Percentiles rank a stretch among this genome's conserved stretches.
Conservation (phyloP, 1,139 yeast genomes). For the Yamadazyma dushanensis region DNA sequence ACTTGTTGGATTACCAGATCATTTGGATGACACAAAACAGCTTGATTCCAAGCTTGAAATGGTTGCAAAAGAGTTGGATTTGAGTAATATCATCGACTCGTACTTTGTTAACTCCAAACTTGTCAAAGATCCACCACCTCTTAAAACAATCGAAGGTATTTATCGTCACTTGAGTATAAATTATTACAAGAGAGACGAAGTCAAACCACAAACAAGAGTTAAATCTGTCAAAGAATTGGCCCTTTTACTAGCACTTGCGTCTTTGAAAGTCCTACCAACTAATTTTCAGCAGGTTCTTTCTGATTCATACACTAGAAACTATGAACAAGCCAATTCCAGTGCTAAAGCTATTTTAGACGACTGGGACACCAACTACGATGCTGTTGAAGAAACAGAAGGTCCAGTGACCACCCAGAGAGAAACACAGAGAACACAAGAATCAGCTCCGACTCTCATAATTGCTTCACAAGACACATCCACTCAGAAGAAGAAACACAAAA, state of each 20-base stretch:
- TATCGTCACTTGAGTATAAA: slow-evolving; percentile 9
- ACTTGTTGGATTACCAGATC: slow-evolving; percentile 10
- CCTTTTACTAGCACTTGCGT: slow-evolving; percentile 24
- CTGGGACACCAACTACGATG: slow-evolving; percentile 24
- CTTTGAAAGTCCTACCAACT: slow-evolving; percentile 24
- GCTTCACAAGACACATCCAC: slow-evolving; percentile 20
- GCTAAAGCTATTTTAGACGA: slow-evolving; percentile 24
- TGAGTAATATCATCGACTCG: slow-evolving; percentile 10
- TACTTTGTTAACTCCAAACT: slow-evolving; percentile 6
- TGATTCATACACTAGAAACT: slow-evolving; percentile 13
- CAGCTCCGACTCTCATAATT: slow-evolving; percentile 24
- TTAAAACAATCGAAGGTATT: slow-evolving; percentile 10
- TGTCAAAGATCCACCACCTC: slow-evolving; percentile 5
- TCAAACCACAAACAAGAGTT: slow-evolving; percentile 17
- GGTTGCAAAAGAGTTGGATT: slow-evolving; percentile 24
- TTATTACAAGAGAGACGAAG: slow-evolving; percentile 11
- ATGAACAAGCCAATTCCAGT: slow-evolving; percentile 19
- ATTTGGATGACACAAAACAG: slow-evolving; percentile 36
- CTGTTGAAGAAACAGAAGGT: slow-evolving; percentile 8
- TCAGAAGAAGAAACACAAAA: slow-evolving; percentile 9
- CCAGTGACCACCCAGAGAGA: slow-evolving; percentile 7
- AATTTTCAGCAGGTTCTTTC: slow-evolving; percentile 7
- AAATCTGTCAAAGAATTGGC: slow-evolving; percentile 19
- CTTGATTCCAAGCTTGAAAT: slow-evolving; percentile 52
- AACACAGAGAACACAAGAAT: not conserved